Percentiles rank a stretch among this genome's conserved stretches.
Conservation (phyloP, 1,284 basidiomycete genomes). For the Irpex sp. region DNA sequence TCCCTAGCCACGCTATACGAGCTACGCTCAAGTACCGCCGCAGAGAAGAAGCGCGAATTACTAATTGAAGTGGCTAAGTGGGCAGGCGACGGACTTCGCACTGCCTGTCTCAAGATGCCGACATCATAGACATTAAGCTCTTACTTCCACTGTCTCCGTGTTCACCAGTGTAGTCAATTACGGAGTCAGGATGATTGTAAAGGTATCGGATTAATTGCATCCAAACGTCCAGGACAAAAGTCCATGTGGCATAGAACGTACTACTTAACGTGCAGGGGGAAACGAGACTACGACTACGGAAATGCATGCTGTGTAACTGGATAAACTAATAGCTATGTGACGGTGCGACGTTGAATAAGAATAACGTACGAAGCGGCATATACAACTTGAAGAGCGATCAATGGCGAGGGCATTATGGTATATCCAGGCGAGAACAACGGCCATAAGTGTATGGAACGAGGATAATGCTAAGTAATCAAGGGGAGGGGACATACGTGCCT, state of each 20-base stretch:
- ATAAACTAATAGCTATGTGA: not conserved
- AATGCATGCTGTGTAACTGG: not conserved
- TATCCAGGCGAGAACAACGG: too few species aligned
- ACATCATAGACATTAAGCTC: conserved; percentile 25
- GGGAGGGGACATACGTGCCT: too few species aligned
- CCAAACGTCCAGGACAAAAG: not conserved
- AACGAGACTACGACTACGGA: not conserved
- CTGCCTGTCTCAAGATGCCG: conserved; percentile 77
- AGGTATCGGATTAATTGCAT: not conserved
- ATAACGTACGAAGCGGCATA: not conserved
- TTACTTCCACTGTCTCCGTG: not conserved
- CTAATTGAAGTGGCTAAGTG: conserved; percentile 72
- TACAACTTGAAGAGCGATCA: not conserved
- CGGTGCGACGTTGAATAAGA: too few species aligned
- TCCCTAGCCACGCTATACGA: conserved; percentile 71
- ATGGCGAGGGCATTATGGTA: too few species aligned
- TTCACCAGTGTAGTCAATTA: not conserved
- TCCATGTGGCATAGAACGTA: not conserved
- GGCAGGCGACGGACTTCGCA: conserved; percentile 74
- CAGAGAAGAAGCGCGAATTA: conserved; percentile 67
- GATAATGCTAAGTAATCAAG: too few species aligned
- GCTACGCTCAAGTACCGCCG: conserved; percentile 60
- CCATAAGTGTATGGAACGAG: too few species aligned
- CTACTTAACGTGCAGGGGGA: not conserved
- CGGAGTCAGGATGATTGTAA: not conserved